Percentiles rank a stretch among this genome's conserved stretches.
These are phyloP conservation scores for Botryococcus braunii DNA, from an alignment of 163 green algal genomes.

Conservation along the genomic window DNA sequence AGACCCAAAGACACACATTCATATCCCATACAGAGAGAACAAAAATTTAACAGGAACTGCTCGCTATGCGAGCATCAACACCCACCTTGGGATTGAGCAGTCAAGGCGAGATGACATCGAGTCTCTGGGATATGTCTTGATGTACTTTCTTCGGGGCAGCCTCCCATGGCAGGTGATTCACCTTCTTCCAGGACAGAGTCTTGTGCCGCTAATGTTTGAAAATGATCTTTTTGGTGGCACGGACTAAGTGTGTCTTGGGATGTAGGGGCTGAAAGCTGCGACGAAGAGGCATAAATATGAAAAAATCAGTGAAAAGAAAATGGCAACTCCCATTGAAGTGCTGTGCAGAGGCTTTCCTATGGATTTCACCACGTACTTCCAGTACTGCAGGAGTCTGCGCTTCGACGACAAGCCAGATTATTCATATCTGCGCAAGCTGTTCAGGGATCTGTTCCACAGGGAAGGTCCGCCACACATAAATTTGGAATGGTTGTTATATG, in stretches of 20 bases:
- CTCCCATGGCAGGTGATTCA: conserved; percentile 83
- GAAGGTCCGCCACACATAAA: conserved; percentile 50
- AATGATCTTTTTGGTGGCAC: too few relatives aligned
- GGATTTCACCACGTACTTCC: conserved; percentile 97
- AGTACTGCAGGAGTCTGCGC: conserved; percentile 79
- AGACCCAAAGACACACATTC: conserved; percentile 95
- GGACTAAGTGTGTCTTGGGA: too few relatives aligned
- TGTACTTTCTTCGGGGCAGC: conserved; percentile 96
- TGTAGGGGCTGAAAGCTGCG: conserved; percentile 82
- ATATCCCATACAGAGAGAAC: conserved; percentile 99
- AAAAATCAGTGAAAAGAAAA: conserved; percentile 99
- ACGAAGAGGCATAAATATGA: conserved; percentile 99
- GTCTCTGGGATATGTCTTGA: conserved; percentile 96
- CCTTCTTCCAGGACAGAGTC: too few relatives aligned
- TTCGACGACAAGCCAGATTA: conserved; percentile 99
- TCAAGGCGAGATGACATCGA: conserved; percentile 87
- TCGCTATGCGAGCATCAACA: conserved; percentile 98
- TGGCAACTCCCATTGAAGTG: conserved; percentile 89
- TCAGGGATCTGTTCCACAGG: conserved; percentile 92
- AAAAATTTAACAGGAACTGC: conserved; percentile 99
- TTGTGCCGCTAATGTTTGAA: too few relatives aligned
- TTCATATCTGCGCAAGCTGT: conserved; percentile 90
- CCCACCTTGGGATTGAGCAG: conserved; percentile 98
- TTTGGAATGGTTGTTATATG: too few relatives aligned
- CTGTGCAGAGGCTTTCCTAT: conserved; percentile 91